These are phyloP conservation scores for Crithidia expoeki DNA, from an alignment of 208 protist species.

Conservation along the genomic window DNA sequence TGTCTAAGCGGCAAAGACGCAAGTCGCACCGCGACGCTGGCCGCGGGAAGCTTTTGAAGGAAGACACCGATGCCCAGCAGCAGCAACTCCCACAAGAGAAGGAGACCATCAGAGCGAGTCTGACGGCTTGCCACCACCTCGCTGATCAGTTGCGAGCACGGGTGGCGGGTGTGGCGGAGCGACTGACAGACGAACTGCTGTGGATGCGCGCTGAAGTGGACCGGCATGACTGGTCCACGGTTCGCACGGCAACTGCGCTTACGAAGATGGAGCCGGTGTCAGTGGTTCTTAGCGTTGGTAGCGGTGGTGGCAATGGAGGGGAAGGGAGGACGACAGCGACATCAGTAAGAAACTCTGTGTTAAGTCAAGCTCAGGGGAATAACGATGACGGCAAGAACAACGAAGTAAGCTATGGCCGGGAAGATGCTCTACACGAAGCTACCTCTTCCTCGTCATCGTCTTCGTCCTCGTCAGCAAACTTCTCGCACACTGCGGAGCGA, in stretches of 20 bases:
- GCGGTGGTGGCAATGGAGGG: background rate
- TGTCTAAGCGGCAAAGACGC: background rate
- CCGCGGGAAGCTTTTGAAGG: background rate
- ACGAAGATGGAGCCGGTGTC: constrained; percentile 27
- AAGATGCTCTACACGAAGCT: too few species aligned
- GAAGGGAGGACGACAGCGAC: too few species aligned
- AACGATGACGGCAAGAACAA: too few species aligned
- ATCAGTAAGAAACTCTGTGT: too few species aligned
- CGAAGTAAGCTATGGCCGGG: too few species aligned
- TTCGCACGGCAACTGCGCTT: constrained; percentile 22
- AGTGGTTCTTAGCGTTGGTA: background rate
- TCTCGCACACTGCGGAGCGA: background rate
- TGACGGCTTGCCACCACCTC: constrained; percentile 17
- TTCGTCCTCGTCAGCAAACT: background rate
- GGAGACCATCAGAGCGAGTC: background rate
- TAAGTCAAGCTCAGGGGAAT: too few species aligned
- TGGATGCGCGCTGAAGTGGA: constrained; percentile 23
- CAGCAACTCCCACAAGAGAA: constrained; percentile 2
- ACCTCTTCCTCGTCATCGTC: background rate
- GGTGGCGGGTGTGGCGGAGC: constrained; percentile 6
- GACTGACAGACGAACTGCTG: constrained; percentile 31
- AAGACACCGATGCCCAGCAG: background rate
- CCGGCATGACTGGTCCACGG: constrained; percentile 24
- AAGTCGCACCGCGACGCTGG: background rate
- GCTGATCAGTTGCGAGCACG: constrained; percentile 16